Evolutionary conservation across 2,329 filamentous ascomycete species (phyloP), one percentile per base, ranked within the genome.

Genomic region (Penicillium sp.): DNA sequence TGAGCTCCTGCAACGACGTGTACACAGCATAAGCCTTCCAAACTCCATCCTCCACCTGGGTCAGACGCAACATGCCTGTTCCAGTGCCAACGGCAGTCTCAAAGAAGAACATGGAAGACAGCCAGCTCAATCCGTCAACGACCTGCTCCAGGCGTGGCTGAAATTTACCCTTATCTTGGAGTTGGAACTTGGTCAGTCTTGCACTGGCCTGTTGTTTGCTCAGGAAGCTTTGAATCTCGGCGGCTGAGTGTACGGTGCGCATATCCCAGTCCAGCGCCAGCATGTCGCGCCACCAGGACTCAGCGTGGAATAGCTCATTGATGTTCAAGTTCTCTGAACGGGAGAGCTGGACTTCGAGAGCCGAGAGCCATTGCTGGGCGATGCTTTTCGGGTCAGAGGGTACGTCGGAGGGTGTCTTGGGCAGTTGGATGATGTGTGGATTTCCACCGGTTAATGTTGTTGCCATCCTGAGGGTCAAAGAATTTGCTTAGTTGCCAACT

Each of bases 211-310:
- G 69, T 29, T 65, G 64, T 16, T 61, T 48, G 27, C 63, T 51
- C 9, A 77, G 60, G 54, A 73, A 74, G 2, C 61, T 59, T 23
- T 66, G 58, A 23, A 77, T 76, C 6, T 67, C 65, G 1, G 61
- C 48, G n/a, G 64, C 64, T 3, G 65, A 67, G 34, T 70, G 67
- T 23, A 75, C 61, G 5, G 74, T 74, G 19, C 69, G 75, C 50
- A 75, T 67, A 38, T 76, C 71, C 75, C 75, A 77, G 40, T 72
- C 70, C 13, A 77, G 59, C 7, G 69, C 69, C n/a, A 76, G 63
- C 61, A 74, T 72, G 33, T 77, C 75, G 5, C 75, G 70, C 72
- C 75, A 76, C 70, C 73, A 76, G 10, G 75, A 74, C n/a, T 75
- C 73, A 19, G 62, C 40, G 15, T 75, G 72, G 47, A 77, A 73